A percentile compares a stretch with the other conserved stretches of the same genome.
Evolutionary conservation across 768 basidiomycete genomes (phyloP).

Genomic region (Candolleomyces aberdarensis): DNA sequence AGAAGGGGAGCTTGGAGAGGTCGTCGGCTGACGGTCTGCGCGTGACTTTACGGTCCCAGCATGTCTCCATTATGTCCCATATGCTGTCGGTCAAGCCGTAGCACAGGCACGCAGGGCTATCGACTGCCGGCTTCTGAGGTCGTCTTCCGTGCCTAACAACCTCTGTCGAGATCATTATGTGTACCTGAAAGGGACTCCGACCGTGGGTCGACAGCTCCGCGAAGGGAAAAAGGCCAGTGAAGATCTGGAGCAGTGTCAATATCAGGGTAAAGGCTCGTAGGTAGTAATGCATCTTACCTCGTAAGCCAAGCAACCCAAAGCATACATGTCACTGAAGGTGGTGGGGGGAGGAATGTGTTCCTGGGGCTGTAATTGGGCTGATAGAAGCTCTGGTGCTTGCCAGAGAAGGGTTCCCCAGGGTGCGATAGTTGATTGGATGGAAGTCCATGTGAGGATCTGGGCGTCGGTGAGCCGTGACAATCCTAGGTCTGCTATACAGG

Average conservation of each 20-base stretch:
- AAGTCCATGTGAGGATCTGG: not conserved
- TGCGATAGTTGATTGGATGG: not conserved
- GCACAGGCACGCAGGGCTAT: not conserved
- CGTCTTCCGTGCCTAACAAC: not conserved
- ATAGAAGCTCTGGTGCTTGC: not conserved
- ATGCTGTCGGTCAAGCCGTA: not conserved
- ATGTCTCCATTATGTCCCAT: not conserved
- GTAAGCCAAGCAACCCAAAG: not conserved
- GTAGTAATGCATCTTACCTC: not conserved
- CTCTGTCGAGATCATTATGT: not conserved
- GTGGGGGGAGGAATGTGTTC: not conserved
- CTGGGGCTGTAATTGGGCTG: not conserved
- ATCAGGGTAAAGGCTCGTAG: not conserved
- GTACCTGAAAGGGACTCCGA: not conserved
- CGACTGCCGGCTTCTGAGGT: not conserved
- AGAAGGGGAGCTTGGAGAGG: too few species aligned
- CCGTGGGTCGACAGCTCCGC: not conserved
- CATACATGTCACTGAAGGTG: not conserved
- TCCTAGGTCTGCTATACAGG: not conserved
- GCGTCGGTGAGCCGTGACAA: not conserved
- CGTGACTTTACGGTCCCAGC: not conserved
- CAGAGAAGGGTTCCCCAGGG: not conserved
- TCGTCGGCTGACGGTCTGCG: too few species aligned
- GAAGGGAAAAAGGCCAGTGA: not conserved
- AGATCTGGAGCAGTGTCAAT: not conserved